These are phyloP conservation scores for Ophiosphaerella herpotricha DNA, from an alignment of 2,329 filamentous ascomycete genomes.

Conservation along the genomic window DNA sequence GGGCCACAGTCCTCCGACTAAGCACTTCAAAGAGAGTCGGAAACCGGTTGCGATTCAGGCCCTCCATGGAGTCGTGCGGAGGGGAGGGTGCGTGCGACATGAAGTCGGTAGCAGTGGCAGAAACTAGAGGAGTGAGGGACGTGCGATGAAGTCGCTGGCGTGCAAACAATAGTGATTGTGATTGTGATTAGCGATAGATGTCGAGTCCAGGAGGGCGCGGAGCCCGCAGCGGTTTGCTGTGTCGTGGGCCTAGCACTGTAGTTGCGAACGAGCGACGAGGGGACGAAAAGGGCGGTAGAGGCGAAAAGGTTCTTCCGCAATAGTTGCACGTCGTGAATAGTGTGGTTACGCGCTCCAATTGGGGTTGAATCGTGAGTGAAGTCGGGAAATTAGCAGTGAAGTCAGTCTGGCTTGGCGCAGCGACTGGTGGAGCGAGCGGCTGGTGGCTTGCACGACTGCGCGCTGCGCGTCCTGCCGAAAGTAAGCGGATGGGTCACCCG, in stretches of 20 bases:
- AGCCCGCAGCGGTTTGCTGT: slow-evolving; percentile 23
- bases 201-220: slow-evolving; percentile 20
- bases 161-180: slow-evolving; percentile 18
- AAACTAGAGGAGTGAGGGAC: slow-evolving; percentile 14
- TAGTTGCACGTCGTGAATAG: slow-evolving; percentile 13
- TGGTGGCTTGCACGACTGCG: slow-evolving; percentile 29
- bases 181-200: slow-evolving; percentile 27
- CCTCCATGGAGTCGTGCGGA: slow-evolving; percentile 6
- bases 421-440: slow-evolving; percentile 30
- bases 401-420: slow-evolving; percentile 40
- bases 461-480: slow-evolving; percentile 10
- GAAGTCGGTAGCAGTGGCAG: slow-evolving; percentile 8
- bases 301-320: slow-evolving; percentile 7
- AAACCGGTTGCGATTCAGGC: slow-evolving; percentile 72
- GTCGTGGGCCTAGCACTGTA: slow-evolving; percentile 6
- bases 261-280: slow-evolving; percentile 23
- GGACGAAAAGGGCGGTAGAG: slow-evolving; percentile 9
- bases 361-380: slow-evolving; percentile 26
- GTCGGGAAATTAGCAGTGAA: slow-evolving; percentile 41
- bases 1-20: slow-evolving; percentile 89
- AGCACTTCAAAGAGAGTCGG: slow-evolving; percentile 96
- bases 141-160: slow-evolving; percentile 22
- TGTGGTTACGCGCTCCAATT: slow-evolving; percentile 29
- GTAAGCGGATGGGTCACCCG: slow-evolving; percentile 2
- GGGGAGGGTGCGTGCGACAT: slow-evolving; percentile 30